These are phyloP conservation scores for Trichoderma citrinoviride DNA, from an alignment of 2,329 filamentous ascomycete genomes.

Conservation along the genomic window DNA sequence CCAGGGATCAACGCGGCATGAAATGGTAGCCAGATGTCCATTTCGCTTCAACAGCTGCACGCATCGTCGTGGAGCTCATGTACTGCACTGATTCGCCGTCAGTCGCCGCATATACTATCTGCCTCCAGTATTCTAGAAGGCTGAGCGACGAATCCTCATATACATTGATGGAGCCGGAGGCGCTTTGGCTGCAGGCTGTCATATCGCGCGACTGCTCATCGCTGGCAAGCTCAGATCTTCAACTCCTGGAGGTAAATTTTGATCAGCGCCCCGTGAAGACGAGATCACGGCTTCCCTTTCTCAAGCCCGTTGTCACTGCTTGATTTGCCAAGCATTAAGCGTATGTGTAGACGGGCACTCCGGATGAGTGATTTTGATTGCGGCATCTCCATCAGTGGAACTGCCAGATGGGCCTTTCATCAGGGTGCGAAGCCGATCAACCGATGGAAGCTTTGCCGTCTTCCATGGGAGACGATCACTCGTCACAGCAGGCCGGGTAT, in stretches of 20 bases:
- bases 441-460: conserved; percentile 1
- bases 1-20: neutral
- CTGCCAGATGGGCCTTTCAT: neutral
- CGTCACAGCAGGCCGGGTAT: neutral
- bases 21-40: neutral
- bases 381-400: neutral
- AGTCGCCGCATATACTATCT: neutral
- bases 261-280: conserved; percentile 1
- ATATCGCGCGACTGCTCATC: neutral
- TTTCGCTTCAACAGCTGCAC: conserved; percentile 1
- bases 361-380: neutral
- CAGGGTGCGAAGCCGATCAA: neutral
- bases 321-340: neutral
- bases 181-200: neutral
- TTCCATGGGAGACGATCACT: neutral
- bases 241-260: neutral
- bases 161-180: neutral
- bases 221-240: neutral
- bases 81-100: neutral
- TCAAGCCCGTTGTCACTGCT: neutral
- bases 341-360: neutral
- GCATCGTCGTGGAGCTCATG: neutral
- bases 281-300: neutral
- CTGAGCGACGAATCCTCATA: neutral
- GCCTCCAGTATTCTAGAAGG: neutral